Conservation (phyloP, 306 rosid genomes). For the Astragalus membranaceus region DNA sequence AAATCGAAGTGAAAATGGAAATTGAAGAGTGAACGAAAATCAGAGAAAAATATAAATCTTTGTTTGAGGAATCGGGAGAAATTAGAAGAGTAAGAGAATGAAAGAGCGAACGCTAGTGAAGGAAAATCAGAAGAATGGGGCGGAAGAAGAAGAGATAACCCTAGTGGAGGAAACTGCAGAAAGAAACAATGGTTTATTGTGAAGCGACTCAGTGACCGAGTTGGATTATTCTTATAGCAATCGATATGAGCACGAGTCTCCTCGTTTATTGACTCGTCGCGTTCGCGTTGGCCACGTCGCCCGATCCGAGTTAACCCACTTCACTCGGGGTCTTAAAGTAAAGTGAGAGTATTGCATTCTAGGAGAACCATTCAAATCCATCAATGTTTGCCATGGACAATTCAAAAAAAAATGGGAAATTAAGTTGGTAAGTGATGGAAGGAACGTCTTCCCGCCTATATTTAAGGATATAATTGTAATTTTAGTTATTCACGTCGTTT, state of each 20-base stretch:
- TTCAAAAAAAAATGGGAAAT: not conserved
- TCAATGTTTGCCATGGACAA: not conserved
- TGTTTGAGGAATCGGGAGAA: not conserved
- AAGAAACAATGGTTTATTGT: constrained; percentile 14
- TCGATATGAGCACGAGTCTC: constrained; percentile 13
- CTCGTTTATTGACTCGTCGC: constrained; percentile 9
- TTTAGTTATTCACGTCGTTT: too few relatives aligned
- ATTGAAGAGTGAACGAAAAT: not conserved
- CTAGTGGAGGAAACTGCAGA: constrained; percentile 23
- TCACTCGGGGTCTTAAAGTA: not conserved
- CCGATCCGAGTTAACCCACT: constrained; percentile 21
- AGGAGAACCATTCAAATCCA: not conserved
- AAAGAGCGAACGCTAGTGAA: constrained; percentile 22
- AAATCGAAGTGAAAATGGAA: not conserved
- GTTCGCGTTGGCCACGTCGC: constrained; percentile 17
- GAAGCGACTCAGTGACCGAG: constrained; percentile 26
- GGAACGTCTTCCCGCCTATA: too few relatives aligned
- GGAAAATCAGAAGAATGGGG: not conserved
- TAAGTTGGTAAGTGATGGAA: too few relatives aligned
- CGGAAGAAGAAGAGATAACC: constrained; percentile 15
- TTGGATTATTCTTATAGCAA: not conserved
- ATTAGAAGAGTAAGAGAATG: not conserved
- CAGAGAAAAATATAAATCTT: not conserved
- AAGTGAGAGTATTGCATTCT: not conserved
- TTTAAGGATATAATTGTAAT: too few relatives aligned